These are phyloP conservation scores for Amylostereum chailletii DNA, from an alignment of 1,284 basidiomycete species.

Conservation along the genomic window DNA sequence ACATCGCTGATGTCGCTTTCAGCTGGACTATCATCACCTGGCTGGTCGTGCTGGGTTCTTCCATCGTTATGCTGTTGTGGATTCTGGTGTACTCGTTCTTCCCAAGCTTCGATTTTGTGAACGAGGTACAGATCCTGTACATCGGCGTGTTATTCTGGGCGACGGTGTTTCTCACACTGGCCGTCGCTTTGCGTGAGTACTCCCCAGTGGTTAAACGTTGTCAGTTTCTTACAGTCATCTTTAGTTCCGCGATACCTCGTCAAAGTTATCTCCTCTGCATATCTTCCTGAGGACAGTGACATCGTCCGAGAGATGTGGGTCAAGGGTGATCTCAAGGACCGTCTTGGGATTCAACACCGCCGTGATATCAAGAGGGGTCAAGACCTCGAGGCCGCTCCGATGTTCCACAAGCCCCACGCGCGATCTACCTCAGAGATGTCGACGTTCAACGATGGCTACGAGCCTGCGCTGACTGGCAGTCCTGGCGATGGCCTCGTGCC, in stretches of 20 bases:
- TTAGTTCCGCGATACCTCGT: slow-evolving; percentile 65
- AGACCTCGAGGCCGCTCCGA: slow-evolving; percentile 54
- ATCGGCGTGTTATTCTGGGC: slow-evolving; percentile 79
- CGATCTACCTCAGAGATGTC: slow-evolving; percentile 57
- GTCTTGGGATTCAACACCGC: slow-evolving; percentile 63
- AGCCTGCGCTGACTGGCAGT: slow-evolving; percentile 30
- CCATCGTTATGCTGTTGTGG: slow-evolving; percentile 76
- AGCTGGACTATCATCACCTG: slow-evolving; percentile 88
- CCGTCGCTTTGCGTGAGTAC: slow-evolving; percentile 62
- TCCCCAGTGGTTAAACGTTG: slow-evolving; percentile 8
- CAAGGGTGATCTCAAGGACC: slow-evolving; percentile 74
- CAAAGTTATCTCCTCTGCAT: slow-evolving; percentile 62
- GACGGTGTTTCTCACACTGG: slow-evolving; percentile 58
- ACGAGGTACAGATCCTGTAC: slow-evolving; percentile 71
- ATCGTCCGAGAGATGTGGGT: slow-evolving; percentile 90
- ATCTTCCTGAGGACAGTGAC: slow-evolving; percentile 72
- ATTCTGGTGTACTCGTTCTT: slow-evolving; percentile 81
- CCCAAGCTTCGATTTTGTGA: slow-evolving; percentile 55
- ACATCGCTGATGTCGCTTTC: slow-evolving; percentile 8
- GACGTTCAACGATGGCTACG: slow-evolving; percentile 24
- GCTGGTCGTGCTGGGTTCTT: slow-evolving; percentile 73
- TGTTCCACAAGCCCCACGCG: slow-evolving; percentile 55
- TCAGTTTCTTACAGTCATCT: slow-evolving; percentile 6
- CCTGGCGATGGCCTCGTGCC: slow-evolving; percentile 17
- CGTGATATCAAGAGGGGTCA: slow-evolving; percentile 26